These are phyloP conservation scores for Fraxinus albicans DNA, from an alignment of 305 asterid species.

Conservation along the genomic window DNA sequence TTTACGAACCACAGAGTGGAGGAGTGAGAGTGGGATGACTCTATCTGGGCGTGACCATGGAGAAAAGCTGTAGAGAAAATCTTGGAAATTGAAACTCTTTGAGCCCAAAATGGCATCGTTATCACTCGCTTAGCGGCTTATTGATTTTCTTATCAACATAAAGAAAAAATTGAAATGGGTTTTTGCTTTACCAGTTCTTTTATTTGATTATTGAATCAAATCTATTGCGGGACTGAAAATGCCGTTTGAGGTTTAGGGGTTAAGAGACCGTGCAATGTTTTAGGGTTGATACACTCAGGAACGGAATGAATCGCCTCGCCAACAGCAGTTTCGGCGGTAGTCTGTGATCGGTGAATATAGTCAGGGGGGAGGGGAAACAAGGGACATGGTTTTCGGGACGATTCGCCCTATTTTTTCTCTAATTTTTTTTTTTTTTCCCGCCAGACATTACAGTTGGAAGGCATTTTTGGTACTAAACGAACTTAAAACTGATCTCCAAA, in stretches of 20 bases:
- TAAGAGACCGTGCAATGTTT: background rate
- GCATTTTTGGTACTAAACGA: too few species aligned
- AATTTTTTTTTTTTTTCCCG: background rate
- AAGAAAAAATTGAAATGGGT: background rate
- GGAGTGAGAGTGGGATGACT: slow-evolving; percentile 41
- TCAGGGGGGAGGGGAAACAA: background rate
- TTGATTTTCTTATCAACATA: background rate
- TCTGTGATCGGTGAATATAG: background rate
- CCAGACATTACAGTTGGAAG: background rate
- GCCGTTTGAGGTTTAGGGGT: slow-evolving; percentile 22
- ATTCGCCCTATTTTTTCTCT: too few species aligned
- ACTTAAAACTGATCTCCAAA: too few species aligned
- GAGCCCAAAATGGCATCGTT: slow-evolving; percentile 72
- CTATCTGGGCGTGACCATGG: slow-evolving; percentile 44
- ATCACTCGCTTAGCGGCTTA: slow-evolving; percentile 21
- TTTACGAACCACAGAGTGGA: slow-evolving; percentile 75
- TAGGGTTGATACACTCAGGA: background rate
- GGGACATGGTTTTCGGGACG: background rate
- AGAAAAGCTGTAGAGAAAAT: slow-evolving; percentile 41
- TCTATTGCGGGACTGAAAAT: background rate
- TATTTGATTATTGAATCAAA: background rate
- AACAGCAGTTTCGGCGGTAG: background rate
- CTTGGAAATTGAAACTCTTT: slow-evolving; percentile 43
- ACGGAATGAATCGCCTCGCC: background rate
- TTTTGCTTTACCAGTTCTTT: slow-evolving; percentile 27